Evolutionary conservation across 108 stramenopile genomes (phyloP).

Genomic region (Skeletonema tropicum): DNA sequence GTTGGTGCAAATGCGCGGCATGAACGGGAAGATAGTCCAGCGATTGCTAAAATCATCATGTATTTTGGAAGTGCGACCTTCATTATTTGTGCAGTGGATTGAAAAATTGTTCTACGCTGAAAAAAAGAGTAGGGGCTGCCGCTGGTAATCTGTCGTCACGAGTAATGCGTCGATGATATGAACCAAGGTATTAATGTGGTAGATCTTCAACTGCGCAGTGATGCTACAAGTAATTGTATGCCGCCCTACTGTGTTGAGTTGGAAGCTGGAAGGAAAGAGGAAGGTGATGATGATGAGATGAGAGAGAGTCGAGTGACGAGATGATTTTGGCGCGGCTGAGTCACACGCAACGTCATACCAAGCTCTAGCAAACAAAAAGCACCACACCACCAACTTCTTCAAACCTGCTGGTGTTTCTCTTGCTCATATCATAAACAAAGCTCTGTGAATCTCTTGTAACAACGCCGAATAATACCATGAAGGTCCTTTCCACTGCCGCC

Average conservation of each 20-base stretch:
- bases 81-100: not conserved
- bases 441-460: not conserved
- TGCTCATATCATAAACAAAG: not conserved
- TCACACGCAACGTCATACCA: not conserved
- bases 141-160: not conserved
- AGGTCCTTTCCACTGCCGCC: conserved; percentile 38
- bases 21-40: conserved; percentile 16
- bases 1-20: conserved; percentile 21
- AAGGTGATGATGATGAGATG: no score
- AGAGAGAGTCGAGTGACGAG: not conserved
- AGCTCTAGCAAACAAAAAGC: not conserved
- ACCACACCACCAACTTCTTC: not conserved
- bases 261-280: no score
- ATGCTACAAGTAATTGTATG: no score
- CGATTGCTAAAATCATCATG: conserved; percentile 13
- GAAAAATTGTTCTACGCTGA: not conserved
- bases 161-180: not conserved
- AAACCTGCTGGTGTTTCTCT: not conserved
- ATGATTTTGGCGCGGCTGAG: not conserved
- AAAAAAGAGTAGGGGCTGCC: not conserved
- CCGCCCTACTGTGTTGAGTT: no score
- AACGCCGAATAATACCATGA: conserved; percentile 12
- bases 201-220: no score
- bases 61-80: conserved; percentile 1
- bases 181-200: no score